phyloP scores from a whole-genome alignment of 2,329 filamentous ascomycete genomes.

The Diaporthe nobilis region DNA sequence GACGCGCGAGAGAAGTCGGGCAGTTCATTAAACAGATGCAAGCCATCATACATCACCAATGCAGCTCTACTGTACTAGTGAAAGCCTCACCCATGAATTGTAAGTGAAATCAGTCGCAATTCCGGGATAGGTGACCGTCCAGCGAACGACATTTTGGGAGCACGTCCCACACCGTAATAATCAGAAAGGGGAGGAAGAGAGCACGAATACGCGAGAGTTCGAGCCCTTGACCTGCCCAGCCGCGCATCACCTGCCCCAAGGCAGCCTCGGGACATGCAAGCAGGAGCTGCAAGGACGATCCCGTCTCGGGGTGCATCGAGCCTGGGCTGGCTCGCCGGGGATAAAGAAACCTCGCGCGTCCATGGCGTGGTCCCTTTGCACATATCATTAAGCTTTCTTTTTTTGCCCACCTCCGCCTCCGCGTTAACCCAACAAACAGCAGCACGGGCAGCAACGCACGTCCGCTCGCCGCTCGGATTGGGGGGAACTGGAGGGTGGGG shows the following conservation, averaged over 20 bases:
- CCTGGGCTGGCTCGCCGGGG: background rate
- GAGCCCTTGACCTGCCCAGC: background rate
- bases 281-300: slow-evolving; percentile 25
- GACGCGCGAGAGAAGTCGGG: background rate
- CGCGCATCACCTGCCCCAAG: background rate
- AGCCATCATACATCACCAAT: background rate
- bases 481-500: background rate
- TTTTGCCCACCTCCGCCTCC: background rate
- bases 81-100: background rate
- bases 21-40: background rate
- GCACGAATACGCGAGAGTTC: background rate
- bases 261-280: slow-evolving; percentile 18
- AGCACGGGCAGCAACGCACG: background rate
- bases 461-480: background rate
- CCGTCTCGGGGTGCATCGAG: slow-evolving; percentile 7
- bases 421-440: background rate
- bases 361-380: slow-evolving; percentile 8
- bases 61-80: background rate
- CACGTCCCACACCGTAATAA: background rate
- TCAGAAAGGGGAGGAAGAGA: too few relatives aligned
- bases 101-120: background rate
- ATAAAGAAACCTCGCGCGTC: background rate
- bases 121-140: background rate
- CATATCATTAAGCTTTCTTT: slow-evolving; percentile 7
- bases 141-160: background rate